These are phyloP conservation scores for Tritrichomonas musculus DNA, from an alignment of 208 protist genomes.

Conservation along the genomic window DNA sequence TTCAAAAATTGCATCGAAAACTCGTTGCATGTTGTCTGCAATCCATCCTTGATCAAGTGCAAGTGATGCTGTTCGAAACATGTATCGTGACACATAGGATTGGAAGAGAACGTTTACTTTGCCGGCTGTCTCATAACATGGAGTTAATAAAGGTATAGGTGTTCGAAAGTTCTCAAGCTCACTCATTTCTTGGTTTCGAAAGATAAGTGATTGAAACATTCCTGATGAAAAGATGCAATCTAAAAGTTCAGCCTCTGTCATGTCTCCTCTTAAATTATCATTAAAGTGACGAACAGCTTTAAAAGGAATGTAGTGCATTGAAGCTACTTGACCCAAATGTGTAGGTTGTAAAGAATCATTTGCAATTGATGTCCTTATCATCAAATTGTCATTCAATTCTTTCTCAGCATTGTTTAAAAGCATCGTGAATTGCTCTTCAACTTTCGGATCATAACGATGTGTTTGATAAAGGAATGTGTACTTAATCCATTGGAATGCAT, in stretches of 20 bases:
- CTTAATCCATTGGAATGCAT: slow-evolving; percentile 89
- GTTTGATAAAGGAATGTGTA: slow-evolving; percentile 94
- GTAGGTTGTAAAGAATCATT: slow-evolving; percentile 21
- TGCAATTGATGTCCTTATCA: neutral
- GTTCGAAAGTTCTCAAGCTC: neutral
- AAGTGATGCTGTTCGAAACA: neutral
- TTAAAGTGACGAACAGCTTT: neutral
- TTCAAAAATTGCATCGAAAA: slow-evolving; percentile 78
- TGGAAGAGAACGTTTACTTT: neutral
- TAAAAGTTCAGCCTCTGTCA: neutral
- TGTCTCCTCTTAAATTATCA: neutral
- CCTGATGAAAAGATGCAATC: neutral
- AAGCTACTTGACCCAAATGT: slow-evolving; percentile 11
- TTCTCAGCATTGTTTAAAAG: neutral
- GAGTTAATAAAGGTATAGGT: neutral
- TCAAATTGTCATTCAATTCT: neutral
- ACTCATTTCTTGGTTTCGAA: neutral
- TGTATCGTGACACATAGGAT: neutral
- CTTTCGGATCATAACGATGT: slow-evolving; percentile 77
- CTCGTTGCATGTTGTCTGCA: slow-evolving; percentile 72
- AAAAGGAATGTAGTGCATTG: slow-evolving; percentile 19
- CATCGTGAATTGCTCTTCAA: slow-evolving; percentile 76
- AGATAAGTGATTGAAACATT: neutral
- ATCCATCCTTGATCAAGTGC: slow-evolving; percentile 70
- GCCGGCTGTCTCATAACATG: neutral